Percentiles rank a stretch among this genome's conserved stretches.
Conservation (phyloP, 306 rosid genomes). For the Medicago ruthenica region DNA sequence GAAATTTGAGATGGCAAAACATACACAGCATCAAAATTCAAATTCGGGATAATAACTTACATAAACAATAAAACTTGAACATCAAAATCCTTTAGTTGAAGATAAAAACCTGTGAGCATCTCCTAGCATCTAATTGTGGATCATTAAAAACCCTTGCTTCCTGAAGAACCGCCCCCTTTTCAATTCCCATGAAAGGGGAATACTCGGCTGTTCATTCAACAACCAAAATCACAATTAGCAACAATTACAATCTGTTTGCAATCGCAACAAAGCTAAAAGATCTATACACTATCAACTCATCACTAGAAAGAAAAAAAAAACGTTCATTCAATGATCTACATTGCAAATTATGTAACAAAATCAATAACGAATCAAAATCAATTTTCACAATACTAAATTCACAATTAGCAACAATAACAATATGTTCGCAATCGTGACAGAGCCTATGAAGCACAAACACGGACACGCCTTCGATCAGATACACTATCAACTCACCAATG, state of each 20-base stretch:
- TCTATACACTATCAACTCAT: slow-evolving; percentile 33
- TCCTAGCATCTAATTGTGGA: slow-evolving; percentile 94
- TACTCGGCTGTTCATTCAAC: slow-evolving; percentile 70
- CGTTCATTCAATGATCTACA: slow-evolving; percentile 47
- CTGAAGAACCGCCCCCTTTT: slow-evolving; percentile 97
- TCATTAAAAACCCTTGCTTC: slow-evolving; percentile 98
- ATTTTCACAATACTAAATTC: slow-evolving; percentile 43
- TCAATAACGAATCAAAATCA: slow-evolving; percentile 35
- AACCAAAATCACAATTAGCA: slow-evolving; percentile 45
- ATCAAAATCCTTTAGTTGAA: slow-evolving; percentile 16
- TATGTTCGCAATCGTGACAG: background rate
- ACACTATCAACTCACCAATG: slow-evolving; percentile 29
- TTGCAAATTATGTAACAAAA: slow-evolving; percentile 40
- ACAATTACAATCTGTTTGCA: slow-evolving; percentile 7
- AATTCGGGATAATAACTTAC: slow-evolving; percentile 29
- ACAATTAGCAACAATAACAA: background rate
- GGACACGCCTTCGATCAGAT: too few relatives aligned
- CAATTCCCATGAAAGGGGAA: slow-evolving; percentile 94
- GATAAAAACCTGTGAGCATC: slow-evolving; percentile 91
- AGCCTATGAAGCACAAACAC: too few relatives aligned
- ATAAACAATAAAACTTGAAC: slow-evolving; percentile 32
- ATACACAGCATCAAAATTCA: slow-evolving; percentile 38
- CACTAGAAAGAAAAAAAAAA: slow-evolving; percentile 4
- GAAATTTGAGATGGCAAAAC: slow-evolving; percentile 39
- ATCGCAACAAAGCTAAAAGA: background rate